phyloP scores from a whole-genome alignment of 1,284 basidiomycete genomes.

The Ceratobasidium sp. region DNA sequence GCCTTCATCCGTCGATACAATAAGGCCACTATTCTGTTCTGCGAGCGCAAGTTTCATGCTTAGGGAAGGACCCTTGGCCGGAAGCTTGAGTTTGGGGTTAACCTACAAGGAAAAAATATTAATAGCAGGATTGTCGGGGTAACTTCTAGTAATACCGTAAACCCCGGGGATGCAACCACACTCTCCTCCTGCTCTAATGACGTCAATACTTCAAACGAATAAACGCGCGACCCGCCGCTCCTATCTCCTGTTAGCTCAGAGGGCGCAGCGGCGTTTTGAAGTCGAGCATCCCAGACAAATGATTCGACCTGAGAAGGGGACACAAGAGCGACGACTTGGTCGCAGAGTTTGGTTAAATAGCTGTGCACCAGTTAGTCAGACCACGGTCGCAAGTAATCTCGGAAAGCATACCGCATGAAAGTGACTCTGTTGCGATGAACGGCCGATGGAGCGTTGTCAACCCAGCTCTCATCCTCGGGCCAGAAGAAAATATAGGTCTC shows the following conservation, averaged over 20 bases:
- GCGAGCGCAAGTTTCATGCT: too few relatives aligned
- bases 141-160: slow-evolving; percentile 24
- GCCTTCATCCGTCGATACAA: too few relatives aligned
- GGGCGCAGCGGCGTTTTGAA: neutral
- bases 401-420: slow-evolving; percentile 4
- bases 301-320: slow-evolving; percentile 60
- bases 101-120: too few relatives aligned
- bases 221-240: slow-evolving; percentile 57
- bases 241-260: slow-evolving; percentile 62
- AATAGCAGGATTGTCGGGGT: too few relatives aligned
- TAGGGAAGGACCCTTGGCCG: too few relatives aligned
- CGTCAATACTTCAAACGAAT: slow-evolving; percentile 41
- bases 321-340: slow-evolving; percentile 65
- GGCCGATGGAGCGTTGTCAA: slow-evolving; percentile 46
- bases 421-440: slow-evolving; percentile 48
- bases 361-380: slow-evolving; percentile 52
- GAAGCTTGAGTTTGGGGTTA: too few relatives aligned
- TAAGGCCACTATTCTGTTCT: too few relatives aligned
- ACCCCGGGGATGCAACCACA: slow-evolving; percentile 31
- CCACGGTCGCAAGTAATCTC: too few relatives aligned
- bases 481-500: slow-evolving; percentile 48
- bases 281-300: slow-evolving; percentile 33
- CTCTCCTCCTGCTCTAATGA: slow-evolving; percentile 44
- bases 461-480: slow-evolving; percentile 50
- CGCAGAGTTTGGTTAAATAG: slow-evolving; percentile 68